A percentile compares a stretch with the other conserved stretches of the same genome.
Conservation (phyloP, 139 green algal species). For the Chlamydomonas sp. region DNA sequence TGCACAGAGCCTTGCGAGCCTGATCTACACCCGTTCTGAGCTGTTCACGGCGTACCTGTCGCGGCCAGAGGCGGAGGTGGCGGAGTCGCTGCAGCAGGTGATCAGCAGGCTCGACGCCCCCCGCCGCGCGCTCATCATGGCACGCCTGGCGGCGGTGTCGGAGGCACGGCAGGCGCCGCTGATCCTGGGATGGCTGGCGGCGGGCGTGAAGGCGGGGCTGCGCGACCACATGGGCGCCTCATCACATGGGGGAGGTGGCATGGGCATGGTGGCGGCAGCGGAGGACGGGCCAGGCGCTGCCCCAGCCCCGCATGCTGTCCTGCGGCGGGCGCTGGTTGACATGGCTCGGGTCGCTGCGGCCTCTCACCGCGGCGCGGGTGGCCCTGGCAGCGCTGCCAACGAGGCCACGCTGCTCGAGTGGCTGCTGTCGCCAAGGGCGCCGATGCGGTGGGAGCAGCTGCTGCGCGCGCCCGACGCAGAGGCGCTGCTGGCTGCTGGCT, state of each 20-base stretch:
- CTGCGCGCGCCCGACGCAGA: not conserved
- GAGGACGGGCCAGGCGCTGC: no score
- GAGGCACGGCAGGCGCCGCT: not conserved
- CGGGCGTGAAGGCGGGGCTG: not conserved
- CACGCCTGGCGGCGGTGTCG: slow-evolving; percentile 11
- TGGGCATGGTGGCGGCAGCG: no score
- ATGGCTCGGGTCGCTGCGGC: no score
- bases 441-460: not conserved
- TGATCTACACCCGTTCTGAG: slow-evolving; percentile 5
- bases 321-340: not conserved
- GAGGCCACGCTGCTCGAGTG: no score
- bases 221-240: no score
- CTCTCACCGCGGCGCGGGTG: no score
- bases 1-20: slow-evolving; percentile 7
- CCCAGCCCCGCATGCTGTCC: not conserved
- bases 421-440: not conserved
- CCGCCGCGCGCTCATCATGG: slow-evolving; percentile 2
- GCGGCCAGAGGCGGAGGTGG: slow-evolving; percentile 3
- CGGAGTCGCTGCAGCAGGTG: slow-evolving; percentile 8
- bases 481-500: not conserved
- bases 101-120: slow-evolving; percentile 1
- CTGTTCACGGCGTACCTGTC: slow-evolving; percentile 10
- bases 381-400: no score
- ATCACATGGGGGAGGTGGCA: no score
- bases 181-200: slow-evolving; percentile 7